Evolutionary conservation across 192 early-diverging fungal genomes (phyloP).

Genomic region (Backusella sp.): DNA sequence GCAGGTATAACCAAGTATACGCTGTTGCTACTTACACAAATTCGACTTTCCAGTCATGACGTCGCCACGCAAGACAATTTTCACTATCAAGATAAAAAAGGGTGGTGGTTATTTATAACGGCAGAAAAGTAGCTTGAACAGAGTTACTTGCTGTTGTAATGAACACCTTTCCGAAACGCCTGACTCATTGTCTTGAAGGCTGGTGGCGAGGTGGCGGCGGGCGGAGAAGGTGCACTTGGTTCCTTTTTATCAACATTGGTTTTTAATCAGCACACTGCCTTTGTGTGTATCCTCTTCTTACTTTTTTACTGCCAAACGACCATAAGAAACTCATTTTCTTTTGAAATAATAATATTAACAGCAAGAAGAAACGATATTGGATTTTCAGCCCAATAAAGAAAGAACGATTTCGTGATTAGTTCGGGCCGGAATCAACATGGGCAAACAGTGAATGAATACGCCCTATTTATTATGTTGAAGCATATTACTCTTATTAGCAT

Average conservation of each 20-base stretch:
- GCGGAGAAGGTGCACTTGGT: not conserved
- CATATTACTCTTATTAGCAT: too few relatives aligned
- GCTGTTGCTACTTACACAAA: conserved; percentile 42
- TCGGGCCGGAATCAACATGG: too few relatives aligned
- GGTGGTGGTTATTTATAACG: not conserved
- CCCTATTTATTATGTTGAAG: too few relatives aligned
- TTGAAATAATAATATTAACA: too few relatives aligned
- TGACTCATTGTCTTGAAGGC: conserved; percentile 37
- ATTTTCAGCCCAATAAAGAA: too few relatives aligned
- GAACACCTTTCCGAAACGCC: conserved; percentile 40
- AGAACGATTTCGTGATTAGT: too few relatives aligned
- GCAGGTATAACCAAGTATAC: not conserved
- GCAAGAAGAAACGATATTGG: too few relatives aligned
- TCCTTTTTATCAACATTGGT: not conserved
- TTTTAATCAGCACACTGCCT: not conserved
- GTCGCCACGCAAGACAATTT: conserved; percentile 58
- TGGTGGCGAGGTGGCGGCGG: not conserved
- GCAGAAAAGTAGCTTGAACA: not conserved
- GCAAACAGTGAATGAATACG: too few relatives aligned
- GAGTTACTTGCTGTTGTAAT: conserved; percentile 44
- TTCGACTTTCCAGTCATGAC: conserved; percentile 57
- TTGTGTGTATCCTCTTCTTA: not conserved
- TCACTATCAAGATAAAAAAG: conserved; percentile 39
- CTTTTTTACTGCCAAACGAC: conserved; percentile 21
- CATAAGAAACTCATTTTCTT: conserved; percentile 27